Conservation (phyloP, 2,329 filamentous ascomycete species). For the Lasiodiplodia sp. region DNA sequence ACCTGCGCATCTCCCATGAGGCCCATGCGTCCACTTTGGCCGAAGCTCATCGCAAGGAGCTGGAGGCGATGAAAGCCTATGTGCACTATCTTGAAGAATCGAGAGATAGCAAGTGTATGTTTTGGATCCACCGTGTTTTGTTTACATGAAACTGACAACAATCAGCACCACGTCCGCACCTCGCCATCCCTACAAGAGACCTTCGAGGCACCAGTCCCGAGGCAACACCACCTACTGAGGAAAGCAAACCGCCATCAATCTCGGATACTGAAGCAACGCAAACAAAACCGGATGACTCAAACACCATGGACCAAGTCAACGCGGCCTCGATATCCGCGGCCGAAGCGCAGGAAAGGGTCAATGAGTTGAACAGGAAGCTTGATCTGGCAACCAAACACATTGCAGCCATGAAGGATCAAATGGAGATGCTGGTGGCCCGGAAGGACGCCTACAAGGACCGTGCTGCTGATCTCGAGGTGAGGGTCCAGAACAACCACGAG, state of each 20-base stretch:
- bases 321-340: not conserved
- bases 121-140: too few species aligned
- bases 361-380: slow-evolving; percentile 35
- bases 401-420: slow-evolving; percentile 27
- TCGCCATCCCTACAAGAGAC: not conserved
- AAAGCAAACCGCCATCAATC: not conserved
- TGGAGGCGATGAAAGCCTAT: slow-evolving; percentile 49
- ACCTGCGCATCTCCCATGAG: slow-evolving; percentile 49
- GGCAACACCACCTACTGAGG: not conserved
- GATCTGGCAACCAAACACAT: slow-evolving; percentile 39
- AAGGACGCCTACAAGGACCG: slow-evolving; percentile 29
- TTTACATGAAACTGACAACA: not conserved
- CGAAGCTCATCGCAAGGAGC: slow-evolving; percentile 49
- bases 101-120: slow-evolving; percentile 29
- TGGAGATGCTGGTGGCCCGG: slow-evolving; percentile 19
- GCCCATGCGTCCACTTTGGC: slow-evolving; percentile 46
- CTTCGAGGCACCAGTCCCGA: slow-evolving; percentile 8
- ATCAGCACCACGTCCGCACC: slow-evolving; percentile 5
- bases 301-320: not conserved
- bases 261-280: not conserved
- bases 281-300: not conserved
- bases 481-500: slow-evolving; percentile 22
- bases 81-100: slow-evolving; percentile 47
- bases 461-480: slow-evolving; percentile 23
- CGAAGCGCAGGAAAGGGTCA: slow-evolving; percentile 31